Conservation (phyloP, 2,329 filamentous ascomycete species). For the Cladosporium sp. region DNA sequence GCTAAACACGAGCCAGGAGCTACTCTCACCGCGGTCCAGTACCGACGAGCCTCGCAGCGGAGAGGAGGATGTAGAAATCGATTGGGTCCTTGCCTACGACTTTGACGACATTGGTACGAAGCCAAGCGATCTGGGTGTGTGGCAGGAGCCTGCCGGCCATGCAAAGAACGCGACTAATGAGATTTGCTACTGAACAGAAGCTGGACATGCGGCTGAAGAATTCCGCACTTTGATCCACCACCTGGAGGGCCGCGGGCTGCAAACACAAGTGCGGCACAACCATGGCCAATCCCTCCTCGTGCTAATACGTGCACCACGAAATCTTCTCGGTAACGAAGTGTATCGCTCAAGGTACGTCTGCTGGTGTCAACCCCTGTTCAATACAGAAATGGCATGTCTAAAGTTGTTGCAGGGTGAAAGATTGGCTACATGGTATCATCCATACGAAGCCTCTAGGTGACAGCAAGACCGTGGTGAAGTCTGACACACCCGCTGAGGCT, state of each 20-base stretch:
- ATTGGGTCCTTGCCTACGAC: constrained; percentile 12
- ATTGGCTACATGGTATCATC: constrained; percentile 9
- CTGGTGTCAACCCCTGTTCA: background rate
- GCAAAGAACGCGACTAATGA: background rate
- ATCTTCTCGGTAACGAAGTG: constrained; percentile 5
- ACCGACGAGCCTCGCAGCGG: constrained; percentile 7
- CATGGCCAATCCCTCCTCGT: constrained; percentile 10
- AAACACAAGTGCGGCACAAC: constrained; percentile 8
- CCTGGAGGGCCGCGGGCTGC: constrained; percentile 4
- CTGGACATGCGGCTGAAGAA: background rate
- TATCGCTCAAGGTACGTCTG: background rate
- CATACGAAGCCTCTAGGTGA: constrained; percentile 5
- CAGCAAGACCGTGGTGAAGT: constrained; percentile 9
- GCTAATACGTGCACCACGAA: constrained; percentile 7
- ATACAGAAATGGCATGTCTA: background rate
- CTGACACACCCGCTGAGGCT: constrained; percentile 8
- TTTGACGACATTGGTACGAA: constrained; percentile 11
- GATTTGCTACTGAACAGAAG: background rate
- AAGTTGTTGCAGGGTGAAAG: background rate
- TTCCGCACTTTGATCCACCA: constrained; percentile 6
- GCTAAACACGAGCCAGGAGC: background rate
- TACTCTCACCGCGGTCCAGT: constrained; percentile 7
- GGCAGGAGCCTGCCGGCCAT: constrained; percentile 1
- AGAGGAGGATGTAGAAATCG: constrained; percentile 9
- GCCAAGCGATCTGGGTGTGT: constrained; percentile 4